Base-by-base conservation (phyloP, 805 yeast genomes). In the Candida nemodendra region DNA sequence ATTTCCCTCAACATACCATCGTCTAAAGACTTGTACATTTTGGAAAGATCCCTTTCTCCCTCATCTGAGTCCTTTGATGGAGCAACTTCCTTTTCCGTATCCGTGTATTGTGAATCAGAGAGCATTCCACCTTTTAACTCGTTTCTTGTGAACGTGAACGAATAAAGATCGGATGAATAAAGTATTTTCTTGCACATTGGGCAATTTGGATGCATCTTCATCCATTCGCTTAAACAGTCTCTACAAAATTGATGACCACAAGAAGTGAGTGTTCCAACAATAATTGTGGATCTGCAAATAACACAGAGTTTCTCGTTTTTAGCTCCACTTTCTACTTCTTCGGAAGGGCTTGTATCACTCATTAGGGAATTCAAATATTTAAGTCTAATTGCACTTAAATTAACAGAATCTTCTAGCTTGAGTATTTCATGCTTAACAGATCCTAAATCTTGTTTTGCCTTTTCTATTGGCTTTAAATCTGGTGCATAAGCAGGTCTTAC, bases 231-330 rank as follows among this genome's bases (percentile, higher is more conserved):
- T 25, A 93, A 66, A 59, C 99, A 93, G 1, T 76, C 84, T 40
- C 78, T 75, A 57, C 99, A 93, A 56, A 84, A 93, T 49, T 79
- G 80, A 61, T 93, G 99, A 0, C 98, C 98, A 70, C 99, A 93
- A 8, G 79, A 79, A 0, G 95, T 83, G 39, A 93, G 66, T 0
- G 93, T 74, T 0, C 99, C 99, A 27, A 79, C 68, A 3, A 75
- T 67, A 34, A 89, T 86, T 2, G 74, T 57, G 4, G 79, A 72
- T 15, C 84, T 76, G 57, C 99, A 93, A 43, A 93, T 90, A 22
- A 81, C 74, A 60, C 99, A 93, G 14, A 72, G 61, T 37, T 71
- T 56, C 8, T 69, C 76, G 6, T 70, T 71, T 5, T 27, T 25
- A 11, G 38, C 39, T 7, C 32, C 37, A 9, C 61, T 57, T 11